Conservation (phyloP, 345 rosid species). For the Corymbia maculata region DNA sequence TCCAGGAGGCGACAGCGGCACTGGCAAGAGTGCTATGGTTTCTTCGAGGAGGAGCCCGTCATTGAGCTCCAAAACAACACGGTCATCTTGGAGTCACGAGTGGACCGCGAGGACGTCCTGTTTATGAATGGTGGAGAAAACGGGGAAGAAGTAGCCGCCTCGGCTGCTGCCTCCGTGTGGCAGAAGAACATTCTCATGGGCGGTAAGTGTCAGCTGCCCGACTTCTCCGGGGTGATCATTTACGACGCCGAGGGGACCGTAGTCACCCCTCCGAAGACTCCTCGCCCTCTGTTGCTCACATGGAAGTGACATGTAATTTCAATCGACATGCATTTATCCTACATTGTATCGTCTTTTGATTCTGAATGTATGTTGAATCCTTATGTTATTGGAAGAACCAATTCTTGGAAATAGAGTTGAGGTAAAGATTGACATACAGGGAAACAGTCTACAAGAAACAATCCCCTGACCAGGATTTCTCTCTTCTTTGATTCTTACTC, state of each 20-base stretch:
- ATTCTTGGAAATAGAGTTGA: not conserved
- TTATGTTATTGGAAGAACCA: not conserved
- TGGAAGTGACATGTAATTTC: conserved; percentile 38
- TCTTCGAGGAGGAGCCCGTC: conserved; percentile 43
- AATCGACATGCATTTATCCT: not conserved
- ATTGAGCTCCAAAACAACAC: conserved; percentile 38
- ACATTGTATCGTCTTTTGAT: not conserved
- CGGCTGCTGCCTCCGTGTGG: conserved; percentile 36
- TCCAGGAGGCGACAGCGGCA: conserved; percentile 30
- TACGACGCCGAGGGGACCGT: conserved; percentile 60
- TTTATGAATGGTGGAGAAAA: conserved; percentile 17
- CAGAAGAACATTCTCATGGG: conserved; percentile 92
- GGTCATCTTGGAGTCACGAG: conserved; percentile 1
- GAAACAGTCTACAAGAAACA: not conserved
- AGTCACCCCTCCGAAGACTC: conserved; percentile 38
- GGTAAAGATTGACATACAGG: not conserved
- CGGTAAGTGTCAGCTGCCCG: conserved; percentile 82
- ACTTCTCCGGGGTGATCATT: conserved; percentile 80
- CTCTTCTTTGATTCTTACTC: not conserved
- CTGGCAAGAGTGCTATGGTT: conserved; percentile 49
- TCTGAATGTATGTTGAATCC: not conserved
- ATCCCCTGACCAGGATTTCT: not conserved
- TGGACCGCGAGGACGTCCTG: conserved; percentile 3
- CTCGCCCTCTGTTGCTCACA: conserved; percentile 40
- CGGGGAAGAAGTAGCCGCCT: not conserved